phyloP scores from a whole-genome alignment of 1,139 yeast genomes.

The Candida sanyaensis region DNA sequence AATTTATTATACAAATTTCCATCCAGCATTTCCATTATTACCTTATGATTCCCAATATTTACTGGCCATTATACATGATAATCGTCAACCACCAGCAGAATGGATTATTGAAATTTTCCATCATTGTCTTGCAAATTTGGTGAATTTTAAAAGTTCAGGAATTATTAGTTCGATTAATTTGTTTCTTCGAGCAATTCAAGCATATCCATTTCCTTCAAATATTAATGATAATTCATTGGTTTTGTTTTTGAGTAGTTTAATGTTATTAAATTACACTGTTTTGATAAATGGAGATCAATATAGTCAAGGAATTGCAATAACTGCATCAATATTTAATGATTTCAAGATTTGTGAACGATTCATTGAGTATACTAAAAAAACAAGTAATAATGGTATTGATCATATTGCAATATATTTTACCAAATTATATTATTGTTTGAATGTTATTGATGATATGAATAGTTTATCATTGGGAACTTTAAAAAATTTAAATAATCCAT shows the following conservation, averaged over 20 bases:
- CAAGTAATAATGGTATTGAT: constrained; percentile 29
- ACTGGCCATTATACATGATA: constrained; percentile 13
- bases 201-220: constrained; percentile 41
- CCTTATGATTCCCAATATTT: constrained; percentile 45
- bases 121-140: constrained; percentile 49
- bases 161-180: constrained; percentile 35
- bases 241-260: constrained; percentile 48
- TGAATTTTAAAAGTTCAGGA: constrained; percentile 33
- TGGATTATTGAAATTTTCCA: constrained; percentile 52
- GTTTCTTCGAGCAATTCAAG: constrained; percentile 41
- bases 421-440: constrained; percentile 49
- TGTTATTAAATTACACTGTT: constrained; percentile 56
- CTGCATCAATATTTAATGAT: constrained; percentile 61
- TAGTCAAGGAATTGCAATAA: constrained; percentile 54
- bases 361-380: constrained; percentile 17
- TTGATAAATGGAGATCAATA: constrained; percentile 60
- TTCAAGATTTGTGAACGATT: constrained; percentile 50
- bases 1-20: constrained; percentile 55
- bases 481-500: constrained; percentile 24
- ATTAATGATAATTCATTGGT: constrained; percentile 33
- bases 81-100: constrained; percentile 26
- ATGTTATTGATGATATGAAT: constrained; percentile 56
- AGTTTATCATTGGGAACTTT: constrained; percentile 62
- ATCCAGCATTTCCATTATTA: constrained; percentile 56
- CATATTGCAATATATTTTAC: constrained; percentile 45